Base-by-base conservation (phyloP, 1,284 basidiomycete genomes). In the Pterulicium gracile region DNA sequence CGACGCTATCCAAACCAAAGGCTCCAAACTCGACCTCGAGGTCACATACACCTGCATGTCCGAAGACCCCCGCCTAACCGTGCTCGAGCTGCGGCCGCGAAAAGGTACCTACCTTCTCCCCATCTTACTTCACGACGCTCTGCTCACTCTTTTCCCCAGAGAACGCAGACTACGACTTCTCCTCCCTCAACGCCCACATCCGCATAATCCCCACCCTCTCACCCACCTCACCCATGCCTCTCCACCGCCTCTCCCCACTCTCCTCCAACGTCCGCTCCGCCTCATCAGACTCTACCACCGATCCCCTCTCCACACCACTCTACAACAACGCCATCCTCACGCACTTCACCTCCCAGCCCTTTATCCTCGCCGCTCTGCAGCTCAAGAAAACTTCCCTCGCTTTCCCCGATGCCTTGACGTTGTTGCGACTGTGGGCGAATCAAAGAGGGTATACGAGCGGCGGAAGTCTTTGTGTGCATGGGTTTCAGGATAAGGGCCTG, bases 341-440 rank as follows among this genome's bases (percentile, higher is more conserved):
- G 19, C 72, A 85, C 46, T 68, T 76, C 3, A 74, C 81, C 1
- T 79, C 86, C 2, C 77, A 79, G 53, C 54, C 74, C 0, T 75
- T 86, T 48, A 72, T 95, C 2, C 68, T 94, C 20, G 72, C 80
- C 20, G 70, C 82, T 7, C 81, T 95, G 61, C 60, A 69, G 0
- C 64, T 88, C 14, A 73, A 82, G 42, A 70, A 83, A 51, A 64
- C 71, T 12, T 70, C 77, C 3, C 72, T 83, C 0, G 75, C 80
- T 0, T 91, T 89, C 57, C 62, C 67, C 1, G 87, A 94, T 50
- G 90, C 89, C 4, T 65, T 91, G 15, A 70, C 84, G 1, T 68
- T 97, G 7, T 76, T 97, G 47, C 77, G 90, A 17, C 77, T 95
- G 15, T 97, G 94, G 95, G 88, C 89, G 1, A 83, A 84, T 47